Conservation (phyloP, 192 early-diverging fungal genomes). For the Mortierella hygrophila region DNA sequence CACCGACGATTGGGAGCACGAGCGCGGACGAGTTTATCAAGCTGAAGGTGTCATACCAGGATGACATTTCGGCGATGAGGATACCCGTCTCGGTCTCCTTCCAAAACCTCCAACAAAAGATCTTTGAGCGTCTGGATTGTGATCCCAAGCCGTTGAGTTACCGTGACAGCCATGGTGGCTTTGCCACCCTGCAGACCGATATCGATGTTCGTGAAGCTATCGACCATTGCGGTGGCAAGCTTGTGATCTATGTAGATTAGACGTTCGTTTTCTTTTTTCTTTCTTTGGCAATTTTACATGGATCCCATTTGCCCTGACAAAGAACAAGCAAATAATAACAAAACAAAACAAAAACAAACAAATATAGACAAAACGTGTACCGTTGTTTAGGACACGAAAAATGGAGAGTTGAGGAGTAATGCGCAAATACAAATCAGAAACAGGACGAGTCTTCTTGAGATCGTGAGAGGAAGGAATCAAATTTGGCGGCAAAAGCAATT, state of each 20-base stretch:
- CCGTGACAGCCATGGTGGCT: conserved; percentile 46
- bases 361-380: neutral
- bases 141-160: conserved; percentile 32
- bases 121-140: conserved; percentile 66
- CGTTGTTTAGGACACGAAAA: too few species aligned
- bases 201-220: conserved; percentile 61
- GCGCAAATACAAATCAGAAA: too few species aligned
- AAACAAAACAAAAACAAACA: neutral
- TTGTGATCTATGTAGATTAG: conserved; percentile 60
- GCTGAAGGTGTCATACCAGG: conserved; percentile 77
- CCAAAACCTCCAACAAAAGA: conserved; percentile 67
- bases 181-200: conserved; percentile 51
- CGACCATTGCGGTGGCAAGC: conserved; percentile 56
- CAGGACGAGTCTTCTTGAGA: too few species aligned
- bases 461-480: too few species aligned
- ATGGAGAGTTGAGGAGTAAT: too few species aligned
- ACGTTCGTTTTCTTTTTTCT: neutral
- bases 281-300: neutral
- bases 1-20: neutral
- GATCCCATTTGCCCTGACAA: neutral
- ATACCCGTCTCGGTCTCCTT: conserved; percentile 71
- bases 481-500: too few species aligned
- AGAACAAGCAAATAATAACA: neutral
- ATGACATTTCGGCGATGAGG: conserved; percentile 81
- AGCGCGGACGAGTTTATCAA: conserved; percentile 64